Evolutionary conservation across 2,329 filamentous ascomycete genomes (phyloP), one percentile per base, ranked within the genome.

Genomic region (Raffaelea albimanens): DNA sequence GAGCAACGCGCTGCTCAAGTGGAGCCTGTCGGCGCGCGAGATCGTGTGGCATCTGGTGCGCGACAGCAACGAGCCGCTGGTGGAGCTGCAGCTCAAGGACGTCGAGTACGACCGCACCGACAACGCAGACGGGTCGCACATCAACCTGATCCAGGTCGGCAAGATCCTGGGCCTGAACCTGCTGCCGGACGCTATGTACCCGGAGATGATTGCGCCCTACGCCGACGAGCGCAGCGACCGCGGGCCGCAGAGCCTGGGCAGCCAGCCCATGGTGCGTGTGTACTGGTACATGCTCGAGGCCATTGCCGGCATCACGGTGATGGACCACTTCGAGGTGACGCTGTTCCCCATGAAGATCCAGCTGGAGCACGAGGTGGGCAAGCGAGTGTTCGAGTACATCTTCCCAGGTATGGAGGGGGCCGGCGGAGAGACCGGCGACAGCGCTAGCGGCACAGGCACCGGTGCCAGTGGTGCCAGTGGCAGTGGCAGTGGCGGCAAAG

Each of bases 211-310:
- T 51, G 84, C 85, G 16, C 90, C 93, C 0, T 97, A 95, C 59
- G 69, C 85, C 20, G 85, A 95, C 45, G 76, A 80, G 62, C 66
- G 78, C 63, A 60, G 70, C 45, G 76, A 80, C 62, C 66, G 78
- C 63, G 60, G 70, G 54, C 57, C 70, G 61, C 54, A 70, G 16
- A 74, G 79, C 41, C 65, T 73, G n/a, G 38, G 40, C 43, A 21
- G 20, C 25, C 75, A 77, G 41, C 87, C 89, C 59, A 97, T 97
- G 85, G 77, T 98, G 45, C 81, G 85, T 31, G 87, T 99, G 13
- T 93, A 95, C 61, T 98, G 94, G 88, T 83, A 96, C 61, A 96
- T 96, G 88, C 75, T 98, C 4, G 93, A 98, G 67, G 90, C 93
- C 8, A 96, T 98, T 63, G 93, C 91, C 34, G 93, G 93, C 43